Evolutionary conservation across 2,329 filamentous ascomycete species (phyloP).

Genomic region (Alternaria sp.): DNA sequence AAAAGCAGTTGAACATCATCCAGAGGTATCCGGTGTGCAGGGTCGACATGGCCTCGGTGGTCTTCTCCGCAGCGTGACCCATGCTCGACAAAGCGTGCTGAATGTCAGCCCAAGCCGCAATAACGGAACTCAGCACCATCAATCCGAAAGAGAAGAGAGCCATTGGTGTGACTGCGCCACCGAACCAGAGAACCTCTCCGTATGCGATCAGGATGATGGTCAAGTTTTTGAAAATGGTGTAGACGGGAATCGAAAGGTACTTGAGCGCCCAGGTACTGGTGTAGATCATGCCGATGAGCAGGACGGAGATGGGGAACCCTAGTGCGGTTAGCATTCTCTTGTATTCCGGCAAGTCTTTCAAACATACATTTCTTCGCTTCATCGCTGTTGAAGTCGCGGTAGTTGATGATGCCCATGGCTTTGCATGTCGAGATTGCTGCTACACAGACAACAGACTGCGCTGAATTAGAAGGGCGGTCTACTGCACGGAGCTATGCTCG

Average conservation of each 20-base stretch:
- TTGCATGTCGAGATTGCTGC: slow-evolving; percentile 84
- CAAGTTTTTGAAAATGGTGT: slow-evolving; percentile 99
- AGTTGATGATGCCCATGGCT: slow-evolving; percentile 80
- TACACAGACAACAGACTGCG: slow-evolving; percentile 87
- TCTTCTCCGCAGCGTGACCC: slow-evolving; percentile 62
- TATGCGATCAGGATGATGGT: slow-evolving; percentile 99
- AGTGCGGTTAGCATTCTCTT: slow-evolving; percentile 22
- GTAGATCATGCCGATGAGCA: slow-evolving; percentile 99
- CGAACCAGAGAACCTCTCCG: slow-evolving; percentile 98
- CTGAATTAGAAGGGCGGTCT: slow-evolving; percentile 24
- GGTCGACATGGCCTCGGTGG: slow-evolving; percentile 81
- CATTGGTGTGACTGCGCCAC: slow-evolving; percentile 86
- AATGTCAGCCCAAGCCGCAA: slow-evolving; percentile 98
- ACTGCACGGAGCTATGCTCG: slow-evolving; percentile 33
- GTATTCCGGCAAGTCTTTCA: background rate
- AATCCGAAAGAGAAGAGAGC: slow-evolving; percentile 92
- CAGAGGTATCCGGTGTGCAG: slow-evolving; percentile 95
- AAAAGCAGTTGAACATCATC: slow-evolving; percentile 98
- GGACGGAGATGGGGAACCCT: slow-evolving; percentile 97
- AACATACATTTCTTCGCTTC: slow-evolving; percentile 90
- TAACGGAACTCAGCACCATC: slow-evolving; percentile 93
- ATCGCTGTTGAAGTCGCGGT: slow-evolving; percentile 81
- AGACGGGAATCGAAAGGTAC: slow-evolving; percentile 95
- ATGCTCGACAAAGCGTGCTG: slow-evolving; percentile 78
- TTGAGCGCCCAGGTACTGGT: slow-evolving; percentile 95